These are phyloP conservation scores for Cucumis cinereus DNA, from an alignment of 306 rosid genomes.

Conservation along the genomic window DNA sequence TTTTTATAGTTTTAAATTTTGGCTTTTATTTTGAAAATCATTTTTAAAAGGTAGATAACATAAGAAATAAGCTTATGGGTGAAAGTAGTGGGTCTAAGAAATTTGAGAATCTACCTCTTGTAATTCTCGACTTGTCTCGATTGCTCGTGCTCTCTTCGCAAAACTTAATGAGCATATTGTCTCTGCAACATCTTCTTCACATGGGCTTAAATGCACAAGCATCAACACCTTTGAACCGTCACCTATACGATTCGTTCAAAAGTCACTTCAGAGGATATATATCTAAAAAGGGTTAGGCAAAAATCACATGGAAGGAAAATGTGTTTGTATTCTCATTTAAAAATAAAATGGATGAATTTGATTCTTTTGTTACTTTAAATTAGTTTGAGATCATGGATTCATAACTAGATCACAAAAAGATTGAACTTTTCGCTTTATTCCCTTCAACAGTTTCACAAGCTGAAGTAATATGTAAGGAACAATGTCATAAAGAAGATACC, in stretches of 20 bases:
- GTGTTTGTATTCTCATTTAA: background rate
- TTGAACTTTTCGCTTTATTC: background rate
- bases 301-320: background rate
- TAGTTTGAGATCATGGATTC: background rate
- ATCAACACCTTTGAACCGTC: slow-evolving; percentile 79
- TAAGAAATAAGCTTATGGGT: background rate
- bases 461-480: background rate
- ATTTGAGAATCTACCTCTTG: slow-evolving; percentile 34
- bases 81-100: background rate
- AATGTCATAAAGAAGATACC: slow-evolving; percentile 32
- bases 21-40: background rate
- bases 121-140: slow-evolving; percentile 51
- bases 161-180: slow-evolving; percentile 78
- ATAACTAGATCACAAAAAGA: background rate
- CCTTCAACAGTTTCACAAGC: background rate
- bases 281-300: background rate
- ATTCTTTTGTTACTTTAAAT: background rate
- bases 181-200: slow-evolving; percentile 71
- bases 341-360: background rate
- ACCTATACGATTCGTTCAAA: slow-evolving; percentile 28
- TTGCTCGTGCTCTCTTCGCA: slow-evolving; percentile 74
- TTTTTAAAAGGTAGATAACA: no score
- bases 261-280: background rate
- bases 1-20: background rate
- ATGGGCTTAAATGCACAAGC: slow-evolving; percentile 87